Percentiles rank a stretch among this genome's conserved stretches.
These are phyloP conservation scores for Aureobasidium sp. DNA, from an alignment of 2,329 filamentous ascomycete species.

Conservation along the genomic window DNA sequence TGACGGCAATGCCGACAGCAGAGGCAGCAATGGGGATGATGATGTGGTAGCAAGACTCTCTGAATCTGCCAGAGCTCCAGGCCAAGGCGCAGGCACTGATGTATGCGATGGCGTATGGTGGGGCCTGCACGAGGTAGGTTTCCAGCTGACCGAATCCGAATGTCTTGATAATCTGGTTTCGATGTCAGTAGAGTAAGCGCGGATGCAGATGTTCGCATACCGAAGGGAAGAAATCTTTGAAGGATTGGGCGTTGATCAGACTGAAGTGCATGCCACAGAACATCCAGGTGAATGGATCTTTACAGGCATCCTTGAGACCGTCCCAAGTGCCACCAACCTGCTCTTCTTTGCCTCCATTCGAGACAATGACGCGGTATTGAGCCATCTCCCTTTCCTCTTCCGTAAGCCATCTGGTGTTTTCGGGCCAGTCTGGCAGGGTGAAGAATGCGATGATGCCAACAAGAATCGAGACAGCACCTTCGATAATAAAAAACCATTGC, in stretches of 20 bases:
- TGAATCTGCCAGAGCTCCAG: constrained; percentile 26
- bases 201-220: constrained; percentile 15
- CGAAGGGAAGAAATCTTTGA: constrained; percentile 31
- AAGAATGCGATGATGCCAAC: neutral
- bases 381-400: constrained; percentile 49
- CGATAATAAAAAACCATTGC: constrained; percentile 40
- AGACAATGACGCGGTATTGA: constrained; percentile 26
- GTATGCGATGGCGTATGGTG: constrained; percentile 33
- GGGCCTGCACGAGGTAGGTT: constrained; percentile 38
- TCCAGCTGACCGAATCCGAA: neutral
- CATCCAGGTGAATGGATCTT: constrained; percentile 36
- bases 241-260: constrained; percentile 28
- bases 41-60: constrained; percentile 28
- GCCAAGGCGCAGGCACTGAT: constrained; percentile 23
- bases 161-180: neutral
- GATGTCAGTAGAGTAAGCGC: neutral
- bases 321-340: constrained; percentile 37
- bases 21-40: constrained; percentile 23
- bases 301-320: constrained; percentile 29
- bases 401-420: constrained; percentile 46
- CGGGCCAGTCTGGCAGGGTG: constrained; percentile 38
- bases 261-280: constrained; percentile 37
- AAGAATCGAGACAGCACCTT: constrained; percentile 31
- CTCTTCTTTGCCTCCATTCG: constrained; percentile 30
- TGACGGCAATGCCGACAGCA: constrained; percentile 23